Base-by-base conservation (phyloP, 2,329 filamentous ascomycete species). In the Nothophaeocryptopus gaeumannii region DNA sequence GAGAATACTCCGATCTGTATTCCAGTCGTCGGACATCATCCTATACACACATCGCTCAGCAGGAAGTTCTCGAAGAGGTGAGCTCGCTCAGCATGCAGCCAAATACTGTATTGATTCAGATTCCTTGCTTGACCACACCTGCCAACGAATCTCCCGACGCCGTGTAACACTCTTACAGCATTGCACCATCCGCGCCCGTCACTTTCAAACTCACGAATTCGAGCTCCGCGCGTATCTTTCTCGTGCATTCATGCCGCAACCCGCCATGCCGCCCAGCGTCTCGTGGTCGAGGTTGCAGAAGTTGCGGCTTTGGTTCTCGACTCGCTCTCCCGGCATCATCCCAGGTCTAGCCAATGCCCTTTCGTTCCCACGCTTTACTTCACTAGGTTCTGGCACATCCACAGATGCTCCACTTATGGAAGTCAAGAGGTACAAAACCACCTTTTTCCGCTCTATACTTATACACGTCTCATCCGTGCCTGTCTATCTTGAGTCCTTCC, bases 101-200 rank as follows among this genome's bases (percentile, higher is more conserved):
- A 20, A 30, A 31, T 32, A 30, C 14, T 34, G 44, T 32, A 30
- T 26, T 34, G 44, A 46, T 20, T 15, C 15, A 39, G 11, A 32
- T 38, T 33, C 43, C 48, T 51, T 51, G 48, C 48, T 41, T 49
- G 16, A 32, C 40, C 40, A 43, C 40, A 32, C 31, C 39, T 41
- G 43, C 13, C 42, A 50, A 45, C 41, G 42, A 46, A 47, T 32
- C 35, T 41, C 39, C 38, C 38, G 43, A 46, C 30, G 49, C 31
- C 26, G 49, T 51, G 49, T 43, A 35, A 51, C 49, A 32, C 39
- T 39, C 31, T 37, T 42, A 46, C 47, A 29, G 36, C 48, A 45
- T 26, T 32, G 31, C 36, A 30, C 35, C 31, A 42, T 44, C 29
- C 34, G 34, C 32, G 11, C 31, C 38, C 31, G 42, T 51, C 48